Conservation (phyloP, 176 grass and related monocot genomes). For the Chloris gayana region DNA sequence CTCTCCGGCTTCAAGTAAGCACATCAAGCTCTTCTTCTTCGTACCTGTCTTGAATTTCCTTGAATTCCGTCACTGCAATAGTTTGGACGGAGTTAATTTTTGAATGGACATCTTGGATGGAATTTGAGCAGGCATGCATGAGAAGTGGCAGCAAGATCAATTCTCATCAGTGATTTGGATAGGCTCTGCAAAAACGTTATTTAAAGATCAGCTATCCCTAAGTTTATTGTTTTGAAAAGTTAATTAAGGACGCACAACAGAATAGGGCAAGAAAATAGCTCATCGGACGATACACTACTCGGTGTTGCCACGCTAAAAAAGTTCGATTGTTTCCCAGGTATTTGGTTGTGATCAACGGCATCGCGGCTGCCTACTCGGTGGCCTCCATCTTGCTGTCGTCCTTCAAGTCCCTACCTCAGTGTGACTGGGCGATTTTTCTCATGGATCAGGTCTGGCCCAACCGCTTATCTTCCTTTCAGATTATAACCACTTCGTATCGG, state of each 20-base stretch:
- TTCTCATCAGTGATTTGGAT: background rate
- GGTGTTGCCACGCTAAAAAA: background rate
- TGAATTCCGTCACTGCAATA: background rate
- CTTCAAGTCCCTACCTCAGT: conserved; percentile 30
- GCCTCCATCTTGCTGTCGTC: conserved; percentile 56
- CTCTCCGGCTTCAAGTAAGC: conserved; percentile 83
- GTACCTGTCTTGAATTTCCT: background rate
- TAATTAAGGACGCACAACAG: background rate
- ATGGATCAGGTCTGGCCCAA: conserved; percentile 64
- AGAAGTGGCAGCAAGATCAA: background rate
- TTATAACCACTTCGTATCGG: background rate
- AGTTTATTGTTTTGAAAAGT: background rate
- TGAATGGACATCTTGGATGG: background rate
- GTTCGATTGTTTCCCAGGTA: conserved; percentile 40
- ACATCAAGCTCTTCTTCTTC: background rate
- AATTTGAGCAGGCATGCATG: background rate
- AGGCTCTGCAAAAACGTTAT: background rate
- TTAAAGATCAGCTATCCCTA: background rate
- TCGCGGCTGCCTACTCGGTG: conserved; percentile 57
- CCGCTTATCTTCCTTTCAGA: background rate
- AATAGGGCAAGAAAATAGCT: no score
- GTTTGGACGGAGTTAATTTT: no score
- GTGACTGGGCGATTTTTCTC: conserved; percentile 66
- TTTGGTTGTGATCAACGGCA: conserved; percentile 67
- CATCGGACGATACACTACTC: background rate